Conservation (phyloP, 768 basidiomycete genomes). For the Lactarius hatsudake region DNA sequence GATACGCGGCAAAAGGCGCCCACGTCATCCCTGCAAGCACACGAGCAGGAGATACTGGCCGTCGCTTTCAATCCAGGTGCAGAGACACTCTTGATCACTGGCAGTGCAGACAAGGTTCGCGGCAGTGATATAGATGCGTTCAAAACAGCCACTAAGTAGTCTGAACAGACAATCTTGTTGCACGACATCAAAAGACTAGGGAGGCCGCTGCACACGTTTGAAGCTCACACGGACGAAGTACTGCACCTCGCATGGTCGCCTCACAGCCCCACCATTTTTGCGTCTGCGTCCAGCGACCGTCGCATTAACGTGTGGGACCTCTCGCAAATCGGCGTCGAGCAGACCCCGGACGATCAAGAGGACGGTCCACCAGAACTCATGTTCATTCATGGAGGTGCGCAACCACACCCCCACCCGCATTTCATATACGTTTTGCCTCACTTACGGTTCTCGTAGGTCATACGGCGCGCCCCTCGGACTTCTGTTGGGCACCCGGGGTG, state of each 20-base stretch:
- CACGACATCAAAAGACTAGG: constrained; percentile 81
- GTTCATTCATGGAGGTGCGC: constrained; percentile 88
- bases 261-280: constrained; percentile 86
- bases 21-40: constrained; percentile 74
- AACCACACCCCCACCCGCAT: neutral
- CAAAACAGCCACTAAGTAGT: neutral
- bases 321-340: constrained; percentile 87
- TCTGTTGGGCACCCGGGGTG: constrained; percentile 89
- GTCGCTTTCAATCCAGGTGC: constrained; percentile 86
- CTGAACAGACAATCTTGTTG: constrained; percentile 70
- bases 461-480: constrained; percentile 86
- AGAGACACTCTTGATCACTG: constrained; percentile 81
- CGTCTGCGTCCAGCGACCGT: constrained; percentile 91
- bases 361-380: constrained; percentile 96
- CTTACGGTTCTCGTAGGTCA: constrained; percentile 53
- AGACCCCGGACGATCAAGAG: constrained; percentile 97
- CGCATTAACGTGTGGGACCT: constrained; percentile 96
- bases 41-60: constrained; percentile 86
- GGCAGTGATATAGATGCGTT: neutral
- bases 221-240: constrained; percentile 92
- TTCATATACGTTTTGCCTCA: neutral
- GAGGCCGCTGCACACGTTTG: constrained; percentile 84
- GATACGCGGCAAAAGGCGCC: constrained; percentile 77
- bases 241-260: constrained; percentile 96
- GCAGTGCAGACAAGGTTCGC: constrained; percentile 87